These are phyloP conservation scores for Centaurea solstitialis DNA, from an alignment of 129 eudicot genomes.

Conservation along the genomic window DNA sequence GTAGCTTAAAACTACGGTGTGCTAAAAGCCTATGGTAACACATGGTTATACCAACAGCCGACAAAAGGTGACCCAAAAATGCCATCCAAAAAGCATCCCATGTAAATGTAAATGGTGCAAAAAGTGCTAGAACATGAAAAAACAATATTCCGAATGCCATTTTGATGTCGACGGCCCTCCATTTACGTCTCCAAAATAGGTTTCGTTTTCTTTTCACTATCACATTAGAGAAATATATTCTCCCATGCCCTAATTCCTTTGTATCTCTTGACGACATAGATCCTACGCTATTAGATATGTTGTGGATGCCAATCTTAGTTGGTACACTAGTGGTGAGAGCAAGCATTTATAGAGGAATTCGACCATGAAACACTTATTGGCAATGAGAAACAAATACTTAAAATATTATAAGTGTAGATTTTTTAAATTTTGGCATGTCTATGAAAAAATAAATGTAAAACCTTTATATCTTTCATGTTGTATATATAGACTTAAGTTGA, in stretches of 20 bases:
- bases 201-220: constrained; percentile 51
- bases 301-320: not conserved
- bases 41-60: constrained; percentile 75
- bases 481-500: too few species aligned
- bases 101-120: constrained; percentile 68
- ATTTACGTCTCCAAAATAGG: constrained; percentile 54
- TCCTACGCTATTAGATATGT: not conserved
- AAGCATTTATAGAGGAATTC: constrained; percentile 18
- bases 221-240: constrained; percentile 63
- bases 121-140: constrained; percentile 57
- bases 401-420: too few species aligned
- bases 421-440: too few species aligned
- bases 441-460: too few species aligned
- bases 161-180: constrained; percentile 54
- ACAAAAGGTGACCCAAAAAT: constrained; percentile 47
- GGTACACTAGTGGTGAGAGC: not conserved
- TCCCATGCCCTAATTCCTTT: constrained; percentile 13
- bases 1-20: constrained; percentile 75
- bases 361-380: not conserved
- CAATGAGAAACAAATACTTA: too few species aligned
- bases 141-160: constrained; percentile 39
- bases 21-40: constrained; percentile 77
- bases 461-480: too few species aligned
- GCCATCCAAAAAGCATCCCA: constrained; percentile 73
- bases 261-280: constrained; percentile 12